Base-by-base conservation (phyloP, 208 protist genomes). In the Leishmania braziliensis region DNA sequence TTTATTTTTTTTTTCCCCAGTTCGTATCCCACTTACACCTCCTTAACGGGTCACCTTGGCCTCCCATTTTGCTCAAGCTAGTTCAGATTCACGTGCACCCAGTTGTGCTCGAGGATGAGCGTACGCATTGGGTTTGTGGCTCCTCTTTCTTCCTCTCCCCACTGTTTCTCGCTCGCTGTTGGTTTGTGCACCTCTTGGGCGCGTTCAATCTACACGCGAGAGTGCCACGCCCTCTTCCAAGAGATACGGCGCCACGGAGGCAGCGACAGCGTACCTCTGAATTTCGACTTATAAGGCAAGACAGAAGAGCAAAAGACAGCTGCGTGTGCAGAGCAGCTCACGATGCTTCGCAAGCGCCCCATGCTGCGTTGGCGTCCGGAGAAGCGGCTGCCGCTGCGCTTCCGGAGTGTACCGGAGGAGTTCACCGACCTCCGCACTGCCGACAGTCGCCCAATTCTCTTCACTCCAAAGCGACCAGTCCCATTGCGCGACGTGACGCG, bases 351-450 rank as follows among this genome's bases (percentile, higher is more conserved):
- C 58, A 72, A 70, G 10, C 83, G 75, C 43, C 26, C 79, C 0
- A 12, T 51, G 75, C 77, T 82, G 29, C 77, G 88, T 4, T 97
- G 94, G 93, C 90, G 92, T 18, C 78, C 84, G 20, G 91, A 96
- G 63, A 89, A 89, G 81, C 85, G 90, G 10, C 86, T 95, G 51
- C 94, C 94, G 2, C 90, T 79, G 16, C 94, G 94, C 26, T 96
- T 95, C 70, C 92, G 94, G 36, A 88, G 95, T 26, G 87, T 92
- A 14, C 91, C 92, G 1, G 92, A 97, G 23, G 92, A 97, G 60
- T 97, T 97, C 80, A 97, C 92, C 0, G 94, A 94, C 48, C 77
- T 92, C 29, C 90, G 92, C 36, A 90, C 86, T 20, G 87, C 89
- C 1, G 90, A 94, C 79, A 86, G 79, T 53, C 84, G 92, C 6